A percentile compares a stretch with the other conserved stretches of the same genome.
These are phyloP conservation scores for Silybum marianum DNA, from an alignment of 129 eudicot genomes.

Conservation along the genomic window DNA sequence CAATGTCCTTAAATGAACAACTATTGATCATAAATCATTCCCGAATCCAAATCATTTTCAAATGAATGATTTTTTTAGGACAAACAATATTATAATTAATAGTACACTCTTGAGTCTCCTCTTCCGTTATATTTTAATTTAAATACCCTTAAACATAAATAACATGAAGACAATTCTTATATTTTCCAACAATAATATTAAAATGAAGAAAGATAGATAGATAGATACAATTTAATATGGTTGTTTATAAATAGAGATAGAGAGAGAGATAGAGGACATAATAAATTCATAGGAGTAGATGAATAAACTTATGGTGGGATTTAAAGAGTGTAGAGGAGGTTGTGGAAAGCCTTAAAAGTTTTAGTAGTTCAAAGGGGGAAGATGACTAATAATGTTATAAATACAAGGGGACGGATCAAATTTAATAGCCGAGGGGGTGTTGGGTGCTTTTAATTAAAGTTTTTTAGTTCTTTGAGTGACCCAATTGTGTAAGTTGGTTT, in stretches of 20 bases:
- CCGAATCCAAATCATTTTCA: not conserved
- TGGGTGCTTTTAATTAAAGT: constrained; percentile 52
- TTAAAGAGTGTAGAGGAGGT: constrained; percentile 48
- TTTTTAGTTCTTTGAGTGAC: constrained; percentile 47
- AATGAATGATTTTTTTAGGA: not conserved
- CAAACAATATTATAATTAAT: constrained; percentile 10
- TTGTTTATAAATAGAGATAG: constrained; percentile 25
- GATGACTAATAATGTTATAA: constrained; percentile 36
- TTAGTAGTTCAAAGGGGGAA: constrained; percentile 49
- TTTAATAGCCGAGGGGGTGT: constrained; percentile 48
- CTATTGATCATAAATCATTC: not conserved
- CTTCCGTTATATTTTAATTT: constrained; percentile 13
- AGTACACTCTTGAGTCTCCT: constrained; percentile 10
- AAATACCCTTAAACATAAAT: constrained; percentile 23
- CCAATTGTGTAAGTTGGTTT: constrained; percentile 68
- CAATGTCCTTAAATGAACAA: not conserved
- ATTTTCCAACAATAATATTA: not conserved
- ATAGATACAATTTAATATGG: constrained; percentile 30
- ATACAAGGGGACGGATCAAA: constrained; percentile 49
- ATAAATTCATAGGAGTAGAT: constrained; percentile 51
- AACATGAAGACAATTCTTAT: constrained; percentile 31
- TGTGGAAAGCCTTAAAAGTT: constrained; percentile 55
- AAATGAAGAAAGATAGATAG: not conserved
- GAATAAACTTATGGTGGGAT: constrained; percentile 41
- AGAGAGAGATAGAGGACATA: constrained; percentile 32